Base-by-base conservation (phyloP, 371 early-diverging fungal species). In the Saksenaea vasiformis region DNA sequence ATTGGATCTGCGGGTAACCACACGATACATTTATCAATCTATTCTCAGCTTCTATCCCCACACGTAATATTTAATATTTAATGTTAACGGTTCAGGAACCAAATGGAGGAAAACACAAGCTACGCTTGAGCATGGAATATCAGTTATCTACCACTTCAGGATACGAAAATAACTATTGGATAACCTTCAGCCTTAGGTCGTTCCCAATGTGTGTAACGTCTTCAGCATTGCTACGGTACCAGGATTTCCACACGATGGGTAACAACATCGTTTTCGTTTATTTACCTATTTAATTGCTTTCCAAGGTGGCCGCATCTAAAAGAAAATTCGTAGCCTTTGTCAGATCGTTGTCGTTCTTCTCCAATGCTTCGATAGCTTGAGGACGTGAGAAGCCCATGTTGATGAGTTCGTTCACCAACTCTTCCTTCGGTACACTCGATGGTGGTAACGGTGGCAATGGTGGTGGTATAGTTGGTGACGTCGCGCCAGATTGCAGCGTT, bases 371-470 rank as follows among this genome's bases (percentile, higher is more conserved):
- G 11, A 87, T 80, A 19, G 92, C 90, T 69, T 91, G 91, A 10
- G 83, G 79, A n/a, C 82, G 74, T 5, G 88, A 82, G 69, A 93
- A 93, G 0, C 94, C 94, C 93, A 93, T 93, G 61, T 84, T 85
- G 36, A 85, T 75, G 36, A 93, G 68, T 15, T 87, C 87, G 57
- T 83, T 77, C 47, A 79, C 62, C 41, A 69, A 41, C 24, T 65
- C 58, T 36, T 70, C 70, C 38, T 54, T 54, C 27, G 58, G 37
- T 35, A 63, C 54, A 3, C 56, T 64, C 15, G 60, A 57, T 5
- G 79, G 77, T 56, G 74, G 74, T 36, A 75, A 77, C 2, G 82
- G 82, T 26, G 71, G 60, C 27, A 76, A 68, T 36, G 79, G 76
- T 9, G 79, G 74, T 14, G 79, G 65, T 47, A 28, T 58, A 19